Evolutionary conservation across 176 grass and related monocot species (phyloP), one percentile per base, ranked within the genome.

Genomic region (Thinopyrum elongatum): DNA sequence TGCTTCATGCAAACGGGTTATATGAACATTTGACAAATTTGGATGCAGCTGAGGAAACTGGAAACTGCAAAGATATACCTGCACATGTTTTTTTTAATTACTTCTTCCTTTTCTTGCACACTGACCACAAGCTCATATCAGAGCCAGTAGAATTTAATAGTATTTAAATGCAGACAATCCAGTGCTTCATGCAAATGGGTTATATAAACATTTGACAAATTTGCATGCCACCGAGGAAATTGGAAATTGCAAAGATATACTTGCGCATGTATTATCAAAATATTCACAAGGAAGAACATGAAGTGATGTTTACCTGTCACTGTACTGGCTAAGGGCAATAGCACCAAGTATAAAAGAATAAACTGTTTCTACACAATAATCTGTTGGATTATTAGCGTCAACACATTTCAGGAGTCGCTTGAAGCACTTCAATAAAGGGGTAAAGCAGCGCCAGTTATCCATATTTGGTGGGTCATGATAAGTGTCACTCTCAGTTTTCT

Each of bases 341-440:
- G 92, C 90, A 65, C 83, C 88, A 46, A 95, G 58, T 60, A 89
- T 91, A 31, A 92, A 76, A 36, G 88, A 86, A 90, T 92, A 89
- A 81, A 92, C 66, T 78, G 89, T 90, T 89, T 98, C 86, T 77
- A 94, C 71, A 42, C 89, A 75, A 91, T 91, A 81, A 66, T 85
- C 63, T n/a, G 39, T 41, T 86, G 67, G 77, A 85, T 85, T 70
- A 70, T 83, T 90, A 82, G 79, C 86, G 80, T 85, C 90, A 75
- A 88, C 41, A 84, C 84, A 85, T 80, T 75, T 86, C 7, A 85
- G 55, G 33, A 90, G 74, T 67, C 51, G 86, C 80, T 87, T 83
- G 80, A 76, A 90, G 80, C 80, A 87, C 21, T 83, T 90, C 80
- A 87, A 87, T 84, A 90, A 74, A 59, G 74, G 82, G 21, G 74